These are phyloP conservation scores for Neodidymelliopsis sp. DNA, from an alignment of 2,329 filamentous ascomycete genomes.

Conservation along the genomic window DNA sequence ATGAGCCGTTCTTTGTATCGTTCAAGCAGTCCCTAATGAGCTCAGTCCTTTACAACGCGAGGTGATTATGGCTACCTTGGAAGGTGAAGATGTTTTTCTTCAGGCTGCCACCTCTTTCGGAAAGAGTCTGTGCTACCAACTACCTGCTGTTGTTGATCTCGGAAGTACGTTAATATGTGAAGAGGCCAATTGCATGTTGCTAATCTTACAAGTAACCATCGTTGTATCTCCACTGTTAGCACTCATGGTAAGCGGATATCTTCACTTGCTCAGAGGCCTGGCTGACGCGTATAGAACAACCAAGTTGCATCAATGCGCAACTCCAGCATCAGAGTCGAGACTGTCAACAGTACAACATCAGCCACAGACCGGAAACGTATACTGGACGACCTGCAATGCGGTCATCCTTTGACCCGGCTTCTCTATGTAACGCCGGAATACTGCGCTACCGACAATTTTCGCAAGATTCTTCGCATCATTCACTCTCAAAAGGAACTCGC, in stretches of 20 bases:
- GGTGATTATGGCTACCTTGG: slow-evolving; percentile 81
- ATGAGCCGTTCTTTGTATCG: background rate
- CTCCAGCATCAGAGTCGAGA: slow-evolving; percentile 79
- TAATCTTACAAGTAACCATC: slow-evolving; percentile 72
- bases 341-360: slow-evolving; percentile 84
- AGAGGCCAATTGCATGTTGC: background rate
- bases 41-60: slow-evolving; percentile 82
- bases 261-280: background rate
- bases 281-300: slow-evolving; percentile 69
- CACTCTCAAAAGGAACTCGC: slow-evolving; percentile 84
- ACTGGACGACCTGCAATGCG: slow-evolving; percentile 82
- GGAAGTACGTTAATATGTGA: slow-evolving; percentile 69
- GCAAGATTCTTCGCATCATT: slow-evolving; percentile 74
- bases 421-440: slow-evolving; percentile 95
- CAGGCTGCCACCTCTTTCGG: slow-evolving; percentile 92
- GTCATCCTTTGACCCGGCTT: slow-evolving; percentile 81
- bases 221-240: slow-evolving; percentile 89
- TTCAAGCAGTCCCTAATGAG: background rate
- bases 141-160: slow-evolving; percentile 85
- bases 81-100: slow-evolving; percentile 88
- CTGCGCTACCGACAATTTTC: slow-evolving; percentile 79
- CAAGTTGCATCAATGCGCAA: slow-evolving; percentile 82
- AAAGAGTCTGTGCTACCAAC: slow-evolving; percentile 91
- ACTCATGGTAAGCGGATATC: slow-evolving; percentile 79
- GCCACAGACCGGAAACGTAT: slow-evolving; percentile 71